Conservation (phyloP, 257 asterid species). For the Solanum virginianum region DNA sequence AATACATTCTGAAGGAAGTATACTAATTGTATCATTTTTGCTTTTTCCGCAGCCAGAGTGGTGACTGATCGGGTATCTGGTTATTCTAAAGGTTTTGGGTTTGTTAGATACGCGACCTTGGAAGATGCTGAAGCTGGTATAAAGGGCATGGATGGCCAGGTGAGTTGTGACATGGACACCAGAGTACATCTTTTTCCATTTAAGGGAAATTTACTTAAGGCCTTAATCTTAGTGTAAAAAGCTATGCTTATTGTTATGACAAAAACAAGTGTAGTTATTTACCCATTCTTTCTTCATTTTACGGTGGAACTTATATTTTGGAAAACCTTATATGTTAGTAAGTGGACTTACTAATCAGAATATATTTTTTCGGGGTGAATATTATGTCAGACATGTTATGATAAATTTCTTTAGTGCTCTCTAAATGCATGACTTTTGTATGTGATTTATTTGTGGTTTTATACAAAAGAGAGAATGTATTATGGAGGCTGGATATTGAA, state of each 20-base stretch:
- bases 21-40: neutral
- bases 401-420: neutral
- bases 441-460: neutral
- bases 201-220: neutral
- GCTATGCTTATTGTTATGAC: neutral
- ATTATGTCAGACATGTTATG: neutral
- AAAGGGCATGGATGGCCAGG: constrained; percentile 90
- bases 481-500: neutral
- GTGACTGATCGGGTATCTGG: constrained; percentile 74
- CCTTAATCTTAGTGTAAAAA: neutral
- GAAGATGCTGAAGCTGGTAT: constrained; percentile 69
- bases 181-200: neutral
- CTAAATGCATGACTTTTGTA: neutral
- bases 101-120: constrained; percentile 55
- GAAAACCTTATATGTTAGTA: neutral
- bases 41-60: constrained; percentile 59
- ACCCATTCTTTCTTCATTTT: neutral
- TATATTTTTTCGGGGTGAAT: neutral
- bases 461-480: neutral
- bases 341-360: neutral
- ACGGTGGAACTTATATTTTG: neutral
- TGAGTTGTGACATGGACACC: constrained; percentile 1
- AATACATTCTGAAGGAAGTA: neutral
- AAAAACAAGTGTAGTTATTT: neutral
- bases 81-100: constrained; percentile 82